phyloP scores from a whole-genome alignment of 2,329 filamentous ascomycete species.

The Geosmithia morbida region DNA sequence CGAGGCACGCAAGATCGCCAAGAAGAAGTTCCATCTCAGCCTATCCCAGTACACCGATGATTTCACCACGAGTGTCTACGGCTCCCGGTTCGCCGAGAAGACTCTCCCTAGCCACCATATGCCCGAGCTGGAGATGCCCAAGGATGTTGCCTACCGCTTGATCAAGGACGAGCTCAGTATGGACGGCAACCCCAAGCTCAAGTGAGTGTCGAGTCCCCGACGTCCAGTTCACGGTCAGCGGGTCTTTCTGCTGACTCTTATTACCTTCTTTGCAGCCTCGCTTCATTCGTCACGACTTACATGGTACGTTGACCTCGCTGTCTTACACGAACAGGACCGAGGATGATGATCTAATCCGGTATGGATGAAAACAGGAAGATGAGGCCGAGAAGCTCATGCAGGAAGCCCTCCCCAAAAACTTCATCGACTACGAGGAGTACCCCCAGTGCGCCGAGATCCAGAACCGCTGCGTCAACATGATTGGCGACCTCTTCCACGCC shows the following conservation, averaged over 20 bases:
- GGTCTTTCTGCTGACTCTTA: no score
- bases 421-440: conserved; percentile 81
- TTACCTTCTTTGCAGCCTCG: conserved; percentile 40
- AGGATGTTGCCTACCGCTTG: conserved; percentile 87
- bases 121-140: conserved; percentile 82
- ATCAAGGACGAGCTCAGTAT: conserved; percentile 90
- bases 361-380: conserved; percentile 49
- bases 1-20: no score
- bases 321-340: not conserved
- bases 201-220: conserved; percentile 28
- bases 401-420: conserved; percentile 88
- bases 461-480: conserved; percentile 86
- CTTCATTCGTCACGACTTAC: conserved; percentile 90
- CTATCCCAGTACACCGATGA: conserved; percentile 37
- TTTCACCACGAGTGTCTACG: conserved; percentile 74
- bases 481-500: conserved; percentile 76
- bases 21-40: conserved; percentile 20
- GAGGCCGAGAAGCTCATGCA: conserved; percentile 94
- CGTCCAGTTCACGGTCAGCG: not conserved
- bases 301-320: conserved; percentile 45
- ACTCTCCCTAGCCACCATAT: conserved; percentile 77
- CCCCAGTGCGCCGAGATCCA: conserved; percentile 73
- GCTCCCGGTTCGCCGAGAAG: conserved; percentile 65
- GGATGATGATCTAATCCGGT: not conserved
- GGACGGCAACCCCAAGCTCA: conserved; percentile 82